Base-by-base conservation (phyloP, 164 flowering plant species). In the Taxillus chinensis region DNA sequence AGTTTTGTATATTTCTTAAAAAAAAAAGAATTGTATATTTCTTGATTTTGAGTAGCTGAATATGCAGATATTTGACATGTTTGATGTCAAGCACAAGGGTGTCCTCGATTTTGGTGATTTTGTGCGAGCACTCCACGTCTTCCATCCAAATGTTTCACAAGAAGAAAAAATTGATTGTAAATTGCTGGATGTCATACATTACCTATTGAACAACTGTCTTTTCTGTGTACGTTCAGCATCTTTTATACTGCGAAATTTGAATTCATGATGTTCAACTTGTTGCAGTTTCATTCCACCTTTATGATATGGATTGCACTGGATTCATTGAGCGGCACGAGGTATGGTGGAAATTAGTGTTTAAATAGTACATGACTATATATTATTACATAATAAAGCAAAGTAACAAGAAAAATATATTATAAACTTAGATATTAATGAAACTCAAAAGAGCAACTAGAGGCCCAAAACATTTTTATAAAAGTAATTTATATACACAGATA, bases 251-350 rank as follows among this genome's bases (percentile, higher is more conserved):
- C 27, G 27, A 27, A 27, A 27, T 27, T 27, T 27, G 27, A 27
- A 27, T 27, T 27, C 5, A 38, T 8, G 5, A 55, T 15, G n/a
- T 55, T n/a, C 10, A 38, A 55, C 27, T 55, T 48, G 10, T 63
- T 75, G 73, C 84, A 87, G 95, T 85, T 81, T 75, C 88, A 51
- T 93, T 89, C 71, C 86, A 74, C 77, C 87, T 93, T 37, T 90
- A 93, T 77, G 99, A 93, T 76, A 27, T 93, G 86, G 96, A 87
- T 67, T 74, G 73, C 10, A 88, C 96, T 4, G 99, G 99, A 61
- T 90, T 81, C 71, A 93, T 93, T 64, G 97, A 93, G 68, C 89
- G 97, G 41, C 87, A 90, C 41, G 98, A 90, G 95, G 98, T 90
- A 75, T 61, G 65, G 65, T 62, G 11, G 53, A 14, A 4, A 11